Percentiles rank a stretch among this genome's conserved stretches.
phyloP scores from a whole-genome alignment of 768 basidiomycete species.

The Trametes meyenii region DNA sequence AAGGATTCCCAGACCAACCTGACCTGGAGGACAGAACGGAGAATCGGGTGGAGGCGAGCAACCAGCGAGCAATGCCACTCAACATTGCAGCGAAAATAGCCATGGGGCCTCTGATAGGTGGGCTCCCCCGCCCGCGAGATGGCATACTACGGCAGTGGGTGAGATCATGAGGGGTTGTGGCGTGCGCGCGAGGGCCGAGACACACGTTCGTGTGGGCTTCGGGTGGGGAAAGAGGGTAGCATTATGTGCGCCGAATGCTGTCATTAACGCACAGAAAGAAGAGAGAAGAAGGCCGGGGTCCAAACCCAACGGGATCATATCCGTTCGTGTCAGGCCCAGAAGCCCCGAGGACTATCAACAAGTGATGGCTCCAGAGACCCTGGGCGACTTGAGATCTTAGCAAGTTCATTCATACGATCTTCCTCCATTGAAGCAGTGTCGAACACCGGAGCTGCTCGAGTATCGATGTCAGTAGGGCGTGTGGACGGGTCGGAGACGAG shows the following conservation, averaged over 20 bases:
- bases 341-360: neutral
- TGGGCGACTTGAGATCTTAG: neutral
- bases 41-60: neutral
- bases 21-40: neutral
- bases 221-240: neutral
- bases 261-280: neutral
- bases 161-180: neutral
- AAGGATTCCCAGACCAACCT: neutral
- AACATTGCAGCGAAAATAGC: neutral
- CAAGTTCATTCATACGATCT: neutral
- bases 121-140: too few species aligned
- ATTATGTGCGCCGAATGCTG: neutral
- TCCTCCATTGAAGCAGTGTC: neutral
- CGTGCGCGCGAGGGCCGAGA: neutral
- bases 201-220: neutral
- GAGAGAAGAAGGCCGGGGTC: neutral
- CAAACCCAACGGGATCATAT: slow-evolving; percentile 7
- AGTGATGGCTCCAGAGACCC: neutral
- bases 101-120: too few species aligned
- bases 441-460: neutral
- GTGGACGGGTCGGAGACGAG: neutral
- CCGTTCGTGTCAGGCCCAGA: neutral
- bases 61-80: too few species aligned
- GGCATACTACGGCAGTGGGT: neutral
- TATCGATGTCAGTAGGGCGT: neutral